Percentiles rank a stretch among this genome's conserved stretches.
These are phyloP conservation scores for Trifolium dubium DNA, from an alignment of 306 rosid genomes.

Conservation along the genomic window DNA sequence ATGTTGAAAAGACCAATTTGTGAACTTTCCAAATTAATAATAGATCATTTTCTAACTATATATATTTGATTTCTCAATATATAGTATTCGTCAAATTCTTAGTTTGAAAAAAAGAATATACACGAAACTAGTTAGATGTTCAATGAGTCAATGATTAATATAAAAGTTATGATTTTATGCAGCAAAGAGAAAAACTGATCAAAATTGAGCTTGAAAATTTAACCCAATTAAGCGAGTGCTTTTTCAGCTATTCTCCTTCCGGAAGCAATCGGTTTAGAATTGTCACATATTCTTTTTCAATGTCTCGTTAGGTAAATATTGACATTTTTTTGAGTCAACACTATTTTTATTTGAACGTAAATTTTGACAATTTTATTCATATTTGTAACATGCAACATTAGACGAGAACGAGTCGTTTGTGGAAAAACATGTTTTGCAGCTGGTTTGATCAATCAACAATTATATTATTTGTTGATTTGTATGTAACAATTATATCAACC, in stretches of 20 bases:
- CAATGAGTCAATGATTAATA: no score
- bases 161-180: no score
- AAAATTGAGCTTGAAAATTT: not conserved
- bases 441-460: no score
- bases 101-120: no score
- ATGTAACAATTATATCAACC: no score
- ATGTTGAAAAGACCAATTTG: no score
- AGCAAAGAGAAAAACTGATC: not conserved
- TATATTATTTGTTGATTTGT: no score
- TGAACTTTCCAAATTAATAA: no score
- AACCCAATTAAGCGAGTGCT: not conserved
- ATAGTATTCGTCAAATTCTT: no score
- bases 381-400: not conserved
- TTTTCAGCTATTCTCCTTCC: not conserved
- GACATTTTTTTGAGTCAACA: not conserved
- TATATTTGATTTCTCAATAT: no score
- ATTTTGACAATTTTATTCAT: not conserved
- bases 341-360: not conserved
- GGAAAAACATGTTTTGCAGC: not conserved
- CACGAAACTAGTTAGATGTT: no score
- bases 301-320: not conserved
- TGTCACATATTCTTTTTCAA: not conserved
- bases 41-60: no score
- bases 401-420: constrained; percentile 10
- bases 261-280: not conserved